Evolutionary conservation across 73 alveolate genomes (phyloP), one percentile per base, ranked within the genome.

Genomic region (Paramecium sexaurelia): DNA sequence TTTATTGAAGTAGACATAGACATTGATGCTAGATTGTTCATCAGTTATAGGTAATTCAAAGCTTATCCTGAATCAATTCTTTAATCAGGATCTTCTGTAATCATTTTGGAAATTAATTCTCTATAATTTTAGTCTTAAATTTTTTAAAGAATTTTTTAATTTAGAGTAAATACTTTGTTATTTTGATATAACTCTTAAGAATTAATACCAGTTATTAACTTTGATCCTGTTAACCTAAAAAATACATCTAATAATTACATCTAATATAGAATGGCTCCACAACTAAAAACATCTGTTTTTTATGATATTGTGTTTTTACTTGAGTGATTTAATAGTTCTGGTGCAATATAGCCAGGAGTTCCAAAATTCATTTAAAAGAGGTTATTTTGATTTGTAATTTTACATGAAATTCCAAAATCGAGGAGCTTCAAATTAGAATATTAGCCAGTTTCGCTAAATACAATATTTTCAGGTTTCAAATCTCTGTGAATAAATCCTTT

Each of bases 381-480:
- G 6, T 36, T 19, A 8, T 75, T 82, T 22, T 24, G 10, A 36
- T 91, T 56, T 32, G 56, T 22, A 17, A 82, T 29, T 13, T 92
- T 45, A 3, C 47, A 29, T 0, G 99, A 95, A 17, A 97, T 94
- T 19, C 98, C 99, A 75, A 97, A 97, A 84, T 96, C 98, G 8
- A 97, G 96, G 20, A 97, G 55, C 85, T 97, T 97, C n/a, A 97
- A 51, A 6, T 85, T 84, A 0, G 97, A 61, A 37, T 92, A 92
- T 27, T 91, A 87, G 3, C 68, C 85, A 91, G 93, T 92, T 22
- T 69, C 69, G 8, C 85, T 93, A 35, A 96, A 96, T 39, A 97
- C 91, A 56, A 97, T 84, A 75, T 97, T 97, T 32, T 97, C 99
- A n/a, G 99, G 99, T 84, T 97, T 97, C 55, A 97, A 85, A 85